Conservation (phyloP, 1,284 basidiomycete genomes). For the Moesziomyces parantarcticus region DNA sequence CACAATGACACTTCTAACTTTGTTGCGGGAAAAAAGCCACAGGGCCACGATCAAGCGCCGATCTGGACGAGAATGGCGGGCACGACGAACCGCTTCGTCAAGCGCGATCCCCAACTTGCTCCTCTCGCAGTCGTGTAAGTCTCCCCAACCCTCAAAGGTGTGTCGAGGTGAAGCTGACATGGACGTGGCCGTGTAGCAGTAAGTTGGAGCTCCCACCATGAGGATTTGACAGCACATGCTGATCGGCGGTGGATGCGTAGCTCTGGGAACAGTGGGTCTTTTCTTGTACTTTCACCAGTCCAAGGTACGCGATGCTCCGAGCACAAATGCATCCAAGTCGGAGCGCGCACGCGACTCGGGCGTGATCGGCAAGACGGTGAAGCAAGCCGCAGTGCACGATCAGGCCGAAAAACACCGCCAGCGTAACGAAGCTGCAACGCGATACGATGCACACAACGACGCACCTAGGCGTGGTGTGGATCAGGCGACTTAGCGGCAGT, state of each 20-base stretch:
- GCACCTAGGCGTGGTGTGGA: not conserved
- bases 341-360: conserved; percentile 15
- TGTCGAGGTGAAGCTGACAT: not conserved
- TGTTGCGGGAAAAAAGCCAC: no score
- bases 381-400: conserved; percentile 27
- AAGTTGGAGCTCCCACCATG: no score
- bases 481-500: no score
- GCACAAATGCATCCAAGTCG: no score
- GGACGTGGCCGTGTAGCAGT: not conserved
- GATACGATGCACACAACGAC: conserved; percentile 5
- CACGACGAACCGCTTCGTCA: conserved; percentile 24
- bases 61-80: conserved; percentile 7
- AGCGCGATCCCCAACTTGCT: conserved; percentile 34
- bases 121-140: conserved; percentile 33
- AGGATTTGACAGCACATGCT: no score
- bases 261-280: conserved; percentile 25
- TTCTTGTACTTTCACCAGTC: conserved; percentile 28
- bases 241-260: not conserved
- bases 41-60: conserved; percentile 24
- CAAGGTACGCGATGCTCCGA: conserved; percentile 12
- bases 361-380: conserved; percentile 24
- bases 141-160: no score
- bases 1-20: no score
- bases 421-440: conserved; percentile 4
- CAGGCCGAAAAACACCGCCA: conserved; percentile 18